Conservation (phyloP, 768 basidiomycete genomes). For the Xerocomus potaroensis region DNA sequence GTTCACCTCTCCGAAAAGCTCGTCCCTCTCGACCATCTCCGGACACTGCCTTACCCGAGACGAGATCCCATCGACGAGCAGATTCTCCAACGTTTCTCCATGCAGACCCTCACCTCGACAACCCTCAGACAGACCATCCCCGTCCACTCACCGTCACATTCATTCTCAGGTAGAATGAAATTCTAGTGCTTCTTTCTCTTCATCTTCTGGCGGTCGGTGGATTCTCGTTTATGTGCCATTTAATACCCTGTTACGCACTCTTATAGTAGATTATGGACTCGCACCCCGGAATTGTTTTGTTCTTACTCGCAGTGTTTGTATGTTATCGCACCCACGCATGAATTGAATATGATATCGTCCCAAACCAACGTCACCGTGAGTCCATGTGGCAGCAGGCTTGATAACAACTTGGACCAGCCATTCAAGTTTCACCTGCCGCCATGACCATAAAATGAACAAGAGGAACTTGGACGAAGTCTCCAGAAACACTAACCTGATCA, state of each 20-base stretch:
- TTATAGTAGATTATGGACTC: constrained; percentile 30
- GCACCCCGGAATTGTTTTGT: constrained; percentile 19
- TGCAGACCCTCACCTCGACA: constrained; percentile 21
- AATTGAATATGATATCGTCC: constrained; percentile 19
- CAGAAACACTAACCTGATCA: too few species aligned
- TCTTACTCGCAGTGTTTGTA: constrained; percentile 17
- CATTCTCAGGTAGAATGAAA: constrained; percentile 27
- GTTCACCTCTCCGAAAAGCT: constrained; percentile 35
- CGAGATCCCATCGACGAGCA: constrained; percentile 65
- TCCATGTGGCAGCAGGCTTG: too few species aligned
- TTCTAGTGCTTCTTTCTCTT: constrained; percentile 4
- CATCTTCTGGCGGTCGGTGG: neutral
- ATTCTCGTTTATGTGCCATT: constrained; percentile 3
- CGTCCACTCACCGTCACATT: constrained; percentile 14
- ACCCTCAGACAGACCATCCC: constrained; percentile 15
- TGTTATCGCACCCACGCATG: constrained; percentile 15
- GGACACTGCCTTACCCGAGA: constrained; percentile 47
- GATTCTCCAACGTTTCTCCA: constrained; percentile 53
- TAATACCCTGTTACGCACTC: constrained; percentile 13
- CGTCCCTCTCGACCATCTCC: constrained; percentile 62
- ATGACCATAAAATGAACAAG: neutral
- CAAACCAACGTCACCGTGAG: too few species aligned
- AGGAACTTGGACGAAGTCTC: too few species aligned
- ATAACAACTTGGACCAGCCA: neutral
- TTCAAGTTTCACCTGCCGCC: neutral